Conservation (phyloP, 495 filamentous ascomycete genomes). For the Aspergillus ellipticus region DNA sequence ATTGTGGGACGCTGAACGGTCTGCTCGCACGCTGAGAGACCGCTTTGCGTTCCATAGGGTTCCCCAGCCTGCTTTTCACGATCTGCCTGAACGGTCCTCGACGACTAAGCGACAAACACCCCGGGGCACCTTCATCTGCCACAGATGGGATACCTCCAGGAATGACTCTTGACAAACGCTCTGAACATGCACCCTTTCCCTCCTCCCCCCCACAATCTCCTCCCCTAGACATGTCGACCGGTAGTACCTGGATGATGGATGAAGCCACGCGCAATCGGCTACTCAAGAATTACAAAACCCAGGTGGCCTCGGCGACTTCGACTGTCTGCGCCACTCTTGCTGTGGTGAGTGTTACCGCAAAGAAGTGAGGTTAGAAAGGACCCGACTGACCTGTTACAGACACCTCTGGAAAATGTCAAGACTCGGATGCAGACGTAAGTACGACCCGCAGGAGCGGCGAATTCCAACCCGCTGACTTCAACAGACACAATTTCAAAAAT, state of each 20-base stretch:
- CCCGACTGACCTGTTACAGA: conserved; percentile 22
- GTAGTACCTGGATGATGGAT: conserved; percentile 39
- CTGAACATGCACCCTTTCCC: conserved; percentile 43
- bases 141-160: conserved; percentile 35
- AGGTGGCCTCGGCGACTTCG: conserved; percentile 43
- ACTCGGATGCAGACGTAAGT: conserved; percentile 51
- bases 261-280: conserved; percentile 37
- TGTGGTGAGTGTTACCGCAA: conserved; percentile 26
- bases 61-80: conserved; percentile 38
- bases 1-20: conserved; percentile 52
- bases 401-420: conserved; percentile 47
- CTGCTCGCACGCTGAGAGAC: conserved; percentile 47
- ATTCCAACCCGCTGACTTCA: conserved; percentile 4
- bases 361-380: not conserved
- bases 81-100: conserved; percentile 6
- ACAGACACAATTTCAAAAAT: conserved; percentile 43
- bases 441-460: not conserved
- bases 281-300: conserved; percentile 45
- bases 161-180: conserved; percentile 42
- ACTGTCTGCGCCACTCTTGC: conserved; percentile 44
- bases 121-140: conserved; percentile 16
- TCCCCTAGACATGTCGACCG: conserved; percentile 32
- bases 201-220: conserved; percentile 25
- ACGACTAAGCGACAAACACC: conserved; percentile 13
- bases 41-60: conserved; percentile 53